Evolutionary conservation across 225 moss, liverwort and hornwort species (phyloP).

Genomic region (Polytrichum commune): DNA sequence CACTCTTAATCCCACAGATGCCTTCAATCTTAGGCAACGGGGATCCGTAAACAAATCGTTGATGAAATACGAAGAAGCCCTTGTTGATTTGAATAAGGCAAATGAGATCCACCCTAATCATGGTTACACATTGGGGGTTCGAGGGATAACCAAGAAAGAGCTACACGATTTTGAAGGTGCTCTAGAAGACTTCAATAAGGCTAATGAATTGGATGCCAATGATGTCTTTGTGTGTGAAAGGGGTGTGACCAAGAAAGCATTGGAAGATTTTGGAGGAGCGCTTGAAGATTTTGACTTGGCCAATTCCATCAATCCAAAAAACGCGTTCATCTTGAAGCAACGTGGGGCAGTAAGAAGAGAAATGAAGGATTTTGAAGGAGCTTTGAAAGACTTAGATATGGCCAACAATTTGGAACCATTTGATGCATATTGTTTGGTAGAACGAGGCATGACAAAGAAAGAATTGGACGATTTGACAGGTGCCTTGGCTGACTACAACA

Average conservation of each 20-base stretch:
- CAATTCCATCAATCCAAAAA: not conserved
- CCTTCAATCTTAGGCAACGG: not conserved
- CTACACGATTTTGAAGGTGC: not conserved
- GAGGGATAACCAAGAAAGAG: not conserved
- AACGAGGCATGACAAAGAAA: not conserved
- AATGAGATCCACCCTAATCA: not conserved
- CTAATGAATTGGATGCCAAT: not conserved
- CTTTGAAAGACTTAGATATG: conserved; percentile 5
- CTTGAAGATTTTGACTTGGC: conserved; percentile 8
- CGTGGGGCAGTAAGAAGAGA: not conserved
- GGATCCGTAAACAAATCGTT: not conserved
- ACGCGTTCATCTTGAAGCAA: conserved; percentile 10
- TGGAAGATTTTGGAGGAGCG: conserved; percentile 14
- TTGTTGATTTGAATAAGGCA: not conserved
- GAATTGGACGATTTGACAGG: not conserved
- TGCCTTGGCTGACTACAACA: conserved; percentile 5
- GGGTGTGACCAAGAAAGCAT: conserved; percentile 1
- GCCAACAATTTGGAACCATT: not conserved
- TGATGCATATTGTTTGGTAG: not conserved
- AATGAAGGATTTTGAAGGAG: conserved; percentile 2
- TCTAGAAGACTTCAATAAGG: not conserved
- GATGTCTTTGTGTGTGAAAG: not conserved
- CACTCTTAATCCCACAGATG: not conserved
- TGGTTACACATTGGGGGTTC: not conserved
- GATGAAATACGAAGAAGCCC: not conserved